These are phyloP conservation scores for Phytophthora gonapodyides DNA, from an alignment of 352 stramenopile species.

Conservation along the genomic window DNA sequence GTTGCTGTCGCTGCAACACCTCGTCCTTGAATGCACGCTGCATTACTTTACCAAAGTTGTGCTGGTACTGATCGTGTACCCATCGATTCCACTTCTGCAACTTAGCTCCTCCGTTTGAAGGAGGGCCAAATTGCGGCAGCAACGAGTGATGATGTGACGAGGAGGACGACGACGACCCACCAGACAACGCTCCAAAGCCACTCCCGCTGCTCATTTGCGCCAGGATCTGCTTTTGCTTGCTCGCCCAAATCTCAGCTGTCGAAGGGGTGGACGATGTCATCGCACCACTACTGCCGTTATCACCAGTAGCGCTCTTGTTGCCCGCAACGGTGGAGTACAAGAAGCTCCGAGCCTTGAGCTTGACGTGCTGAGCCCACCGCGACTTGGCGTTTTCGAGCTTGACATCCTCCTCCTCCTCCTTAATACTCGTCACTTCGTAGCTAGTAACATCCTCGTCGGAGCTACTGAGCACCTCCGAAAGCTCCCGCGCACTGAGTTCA, in stretches of 20 bases:
- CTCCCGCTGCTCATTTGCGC: constrained; percentile 48
- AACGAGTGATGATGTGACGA: constrained; percentile 33
- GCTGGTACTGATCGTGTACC: constrained; percentile 75
- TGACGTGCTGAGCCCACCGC: constrained; percentile 86
- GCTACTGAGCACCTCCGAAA: constrained; percentile 76
- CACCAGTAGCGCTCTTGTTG: constrained; percentile 31
- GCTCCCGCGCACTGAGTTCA: constrained; percentile 68
- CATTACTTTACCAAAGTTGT: constrained; percentile 74
- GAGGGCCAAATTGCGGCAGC: constrained; percentile 35
- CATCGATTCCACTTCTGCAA: constrained; percentile 87
- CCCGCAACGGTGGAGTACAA: constrained; percentile 60
- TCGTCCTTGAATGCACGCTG: constrained; percentile 69
- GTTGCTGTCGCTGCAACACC: constrained; percentile 40
- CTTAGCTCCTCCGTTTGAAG: constrained; percentile 59
- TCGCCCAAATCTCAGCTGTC: constrained; percentile 68
- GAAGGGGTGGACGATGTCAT: constrained; percentile 47
- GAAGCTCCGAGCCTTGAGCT: constrained; percentile 82
- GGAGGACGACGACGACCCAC: constrained; percentile 27
- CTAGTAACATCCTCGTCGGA: constrained; percentile 66
- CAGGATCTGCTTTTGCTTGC: constrained; percentile 75
- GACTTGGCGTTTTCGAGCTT: constrained; percentile 86
- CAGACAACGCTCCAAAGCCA: constrained; percentile 18
- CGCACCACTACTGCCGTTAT: constrained; percentile 10
- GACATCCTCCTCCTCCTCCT: constrained; percentile 80
- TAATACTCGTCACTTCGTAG: constrained; percentile 85